A percentile compares a stretch with the other conserved stretches of the same genome.
These are phyloP conservation scores for Beauveria varroae DNA, from an alignment of 2,329 filamentous ascomycete species.

Conservation along the genomic window DNA sequence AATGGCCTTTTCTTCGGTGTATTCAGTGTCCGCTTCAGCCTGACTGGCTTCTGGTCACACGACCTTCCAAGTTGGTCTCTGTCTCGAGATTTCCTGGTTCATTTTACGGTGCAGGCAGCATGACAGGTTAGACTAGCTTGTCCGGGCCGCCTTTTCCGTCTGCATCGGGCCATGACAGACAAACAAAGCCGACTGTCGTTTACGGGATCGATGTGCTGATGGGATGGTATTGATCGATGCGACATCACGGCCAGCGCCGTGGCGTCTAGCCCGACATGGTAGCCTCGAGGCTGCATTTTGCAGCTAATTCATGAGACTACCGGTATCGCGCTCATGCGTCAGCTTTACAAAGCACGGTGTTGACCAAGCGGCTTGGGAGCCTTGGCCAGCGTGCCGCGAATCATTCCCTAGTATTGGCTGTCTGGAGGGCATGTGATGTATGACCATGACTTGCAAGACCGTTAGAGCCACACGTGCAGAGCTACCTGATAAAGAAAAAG, in stretches of 20 bases:
- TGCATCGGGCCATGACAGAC: neutral
- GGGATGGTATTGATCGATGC: neutral
- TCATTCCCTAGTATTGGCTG: neutral
- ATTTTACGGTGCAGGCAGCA: too few species aligned
- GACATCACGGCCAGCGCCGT: neutral
- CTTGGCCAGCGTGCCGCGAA: neutral
- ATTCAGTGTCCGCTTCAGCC: too few species aligned
- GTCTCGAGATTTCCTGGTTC: too few species aligned
- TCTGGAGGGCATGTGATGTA: neutral
- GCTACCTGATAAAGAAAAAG: neutral
- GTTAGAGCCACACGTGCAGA: neutral
- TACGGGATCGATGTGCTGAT: neutral
- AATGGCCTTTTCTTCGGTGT: too few species aligned
- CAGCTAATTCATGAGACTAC: neutral
- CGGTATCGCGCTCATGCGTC: neutral
- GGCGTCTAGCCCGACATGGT: neutral
- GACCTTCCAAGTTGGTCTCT: too few species aligned
- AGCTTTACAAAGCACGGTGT: neutral
- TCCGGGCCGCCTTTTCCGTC: too few species aligned
- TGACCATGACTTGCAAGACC: neutral
- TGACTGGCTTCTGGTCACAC: too few species aligned
- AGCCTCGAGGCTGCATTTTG: neutral
- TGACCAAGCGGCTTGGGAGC: neutral
- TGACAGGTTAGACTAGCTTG: too few species aligned
- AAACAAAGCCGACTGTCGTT: neutral